Conservation (phyloP, 306 rosid species). For the Betula pendula region DNA sequence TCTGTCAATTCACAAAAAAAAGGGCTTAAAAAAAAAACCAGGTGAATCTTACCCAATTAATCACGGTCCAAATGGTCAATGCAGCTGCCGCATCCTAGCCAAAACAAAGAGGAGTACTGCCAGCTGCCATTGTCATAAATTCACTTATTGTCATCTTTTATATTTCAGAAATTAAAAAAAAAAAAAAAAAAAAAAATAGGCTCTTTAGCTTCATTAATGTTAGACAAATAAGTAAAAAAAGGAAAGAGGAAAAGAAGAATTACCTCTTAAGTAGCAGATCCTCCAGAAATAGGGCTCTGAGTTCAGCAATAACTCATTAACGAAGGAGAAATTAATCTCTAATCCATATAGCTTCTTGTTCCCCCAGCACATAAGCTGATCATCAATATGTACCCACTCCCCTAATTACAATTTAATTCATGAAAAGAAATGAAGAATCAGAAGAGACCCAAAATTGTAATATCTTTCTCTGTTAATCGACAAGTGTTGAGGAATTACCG, state of each 20-base stretch:
- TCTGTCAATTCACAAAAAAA: no score
- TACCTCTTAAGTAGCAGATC: constrained; percentile 86
- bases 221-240: neutral
- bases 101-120: no score
- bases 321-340: constrained; percentile 65
- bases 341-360: constrained; percentile 85
- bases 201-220: neutral
- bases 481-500: constrained; percentile 43
- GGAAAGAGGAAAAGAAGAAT: neutral
- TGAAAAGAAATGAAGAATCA: constrained; percentile 17
- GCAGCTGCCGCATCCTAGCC: no score
- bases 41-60: no score
- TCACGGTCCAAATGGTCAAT: no score
- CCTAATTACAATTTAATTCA: constrained; percentile 35
- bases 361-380: constrained; percentile 61
- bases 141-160: no score
- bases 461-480: neutral
- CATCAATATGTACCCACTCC: constrained; percentile 49
- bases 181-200: neutral
- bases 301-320: constrained; percentile 68
- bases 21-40: no score
- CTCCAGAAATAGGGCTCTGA: constrained; percentile 83
- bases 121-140: no score
- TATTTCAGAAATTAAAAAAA: no score
- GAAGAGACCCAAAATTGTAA: constrained; percentile 1